phyloP scores from a whole-genome alignment of 1,284 basidiomycete species.

The Takashimella tepidaria region DNA sequence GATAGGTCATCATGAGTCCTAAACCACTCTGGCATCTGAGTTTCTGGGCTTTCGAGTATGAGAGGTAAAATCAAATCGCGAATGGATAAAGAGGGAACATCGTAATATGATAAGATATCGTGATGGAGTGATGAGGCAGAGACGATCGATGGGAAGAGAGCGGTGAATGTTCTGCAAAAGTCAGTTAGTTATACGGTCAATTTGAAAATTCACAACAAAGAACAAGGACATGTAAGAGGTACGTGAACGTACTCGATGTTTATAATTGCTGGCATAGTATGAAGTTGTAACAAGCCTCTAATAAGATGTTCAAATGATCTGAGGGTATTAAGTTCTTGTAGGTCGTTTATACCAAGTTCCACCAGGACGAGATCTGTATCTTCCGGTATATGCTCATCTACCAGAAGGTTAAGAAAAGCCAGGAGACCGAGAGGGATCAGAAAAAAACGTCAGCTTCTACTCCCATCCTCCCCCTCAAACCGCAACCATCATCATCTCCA shows the following conservation, averaged over 20 bases:
- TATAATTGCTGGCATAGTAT: slow-evolving; percentile 38
- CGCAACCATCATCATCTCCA: too few relatives aligned
- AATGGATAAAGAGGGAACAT: slow-evolving; percentile 40
- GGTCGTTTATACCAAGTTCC: slow-evolving; percentile 44
- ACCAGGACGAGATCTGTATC: slow-evolving; percentile 39
- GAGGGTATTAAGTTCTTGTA: slow-evolving; percentile 28
- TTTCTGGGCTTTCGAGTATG: slow-evolving; percentile 34
- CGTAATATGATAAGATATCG: slow-evolving; percentile 43
- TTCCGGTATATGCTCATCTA: slow-evolving; percentile 43
- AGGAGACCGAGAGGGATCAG: too few relatives aligned
- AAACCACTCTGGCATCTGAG: slow-evolving; percentile 42
- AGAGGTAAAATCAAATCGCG: slow-evolving; percentile 41
- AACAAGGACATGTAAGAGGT: not conserved
- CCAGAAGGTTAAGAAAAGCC: too few relatives aligned
- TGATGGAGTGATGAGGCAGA: slow-evolving; percentile 40
- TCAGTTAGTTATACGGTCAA: not conserved
- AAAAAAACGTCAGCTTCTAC: too few relatives aligned
- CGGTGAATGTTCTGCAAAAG: slow-evolving; percentile 38
- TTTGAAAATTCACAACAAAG: too few relatives aligned
- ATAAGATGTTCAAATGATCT: slow-evolving; percentile 41
- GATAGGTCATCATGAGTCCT: slow-evolving; percentile 33
- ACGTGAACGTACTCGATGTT: slow-evolving; percentile 38
- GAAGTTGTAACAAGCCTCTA: slow-evolving; percentile 35
- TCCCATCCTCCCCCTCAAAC: too few relatives aligned
- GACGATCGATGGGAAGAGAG: slow-evolving; percentile 39